Evolutionary conservation across 1,139 yeast genomes (phyloP).

Genomic region (Wickerhamomyces sp.): DNA sequence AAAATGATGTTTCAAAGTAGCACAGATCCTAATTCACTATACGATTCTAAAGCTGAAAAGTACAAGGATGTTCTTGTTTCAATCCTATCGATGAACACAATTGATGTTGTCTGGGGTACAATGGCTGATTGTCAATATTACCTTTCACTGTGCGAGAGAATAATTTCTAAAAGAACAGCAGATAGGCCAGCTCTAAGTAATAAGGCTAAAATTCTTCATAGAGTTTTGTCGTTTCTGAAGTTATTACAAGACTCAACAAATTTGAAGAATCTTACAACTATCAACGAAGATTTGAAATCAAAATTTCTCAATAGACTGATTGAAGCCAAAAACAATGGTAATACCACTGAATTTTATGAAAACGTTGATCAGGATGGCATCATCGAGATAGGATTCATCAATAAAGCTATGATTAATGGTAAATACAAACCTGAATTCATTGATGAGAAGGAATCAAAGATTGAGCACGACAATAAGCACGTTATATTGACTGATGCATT

Average conservation of each 20-base stretch:
- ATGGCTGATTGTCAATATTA: slow-evolving; percentile 82
- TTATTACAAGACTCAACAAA: slow-evolving; percentile 47
- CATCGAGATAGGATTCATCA: slow-evolving; percentile 31
- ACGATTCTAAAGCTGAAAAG: slow-evolving; percentile 45
- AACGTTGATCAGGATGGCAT: slow-evolving; percentile 38
- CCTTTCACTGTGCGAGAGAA: slow-evolving; percentile 71
- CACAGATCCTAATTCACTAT: slow-evolving; percentile 11
- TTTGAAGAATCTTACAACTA: slow-evolving; percentile 10
- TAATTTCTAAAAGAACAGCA: slow-evolving; percentile 64
- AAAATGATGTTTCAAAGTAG: slow-evolving; percentile 47
- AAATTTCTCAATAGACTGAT: slow-evolving; percentile 11
- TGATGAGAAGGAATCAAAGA: slow-evolving; percentile 37
- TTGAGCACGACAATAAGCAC: slow-evolving; percentile 39
- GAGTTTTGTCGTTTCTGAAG: slow-evolving; percentile 73
- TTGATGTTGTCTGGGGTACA: slow-evolving; percentile 88
- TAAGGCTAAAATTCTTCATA: slow-evolving; percentile 72
- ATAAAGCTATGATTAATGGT: slow-evolving; percentile 12
- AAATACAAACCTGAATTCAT: slow-evolving; percentile 28
- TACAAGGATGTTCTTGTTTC: slow-evolving; percentile 85
- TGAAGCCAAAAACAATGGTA: slow-evolving; percentile 13
- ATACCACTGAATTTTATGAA: slow-evolving; percentile 31
- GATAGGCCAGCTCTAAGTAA: slow-evolving; percentile 64
- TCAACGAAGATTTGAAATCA: slow-evolving; percentile 9
- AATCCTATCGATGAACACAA: slow-evolving; percentile 80
- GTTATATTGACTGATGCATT: slow-evolving; percentile 75